Evolutionary conservation across 805 yeast genomes (phyloP), one percentile per base, ranked within the genome.

Genomic region (Teunomyces pallodes): DNA sequence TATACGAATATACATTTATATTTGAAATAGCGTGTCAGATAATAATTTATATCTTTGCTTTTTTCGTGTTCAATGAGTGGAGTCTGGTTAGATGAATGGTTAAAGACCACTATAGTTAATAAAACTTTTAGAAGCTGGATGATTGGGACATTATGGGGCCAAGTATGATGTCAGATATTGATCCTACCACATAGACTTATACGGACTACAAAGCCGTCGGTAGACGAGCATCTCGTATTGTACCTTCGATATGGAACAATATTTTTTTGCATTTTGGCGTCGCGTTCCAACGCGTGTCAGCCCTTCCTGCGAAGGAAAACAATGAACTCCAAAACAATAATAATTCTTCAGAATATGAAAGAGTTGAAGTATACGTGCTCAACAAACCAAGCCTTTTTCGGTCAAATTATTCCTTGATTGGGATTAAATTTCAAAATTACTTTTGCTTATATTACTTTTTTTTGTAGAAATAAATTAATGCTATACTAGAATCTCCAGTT

Each of bases 401-500:
- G 16, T 5, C 17, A 32, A n/a, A 32, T 32, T 12, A 8, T 14
- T 13, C 14, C 35, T 17, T 13, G 10, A 32, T 32, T 32, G 1
- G 35, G 17, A 32, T n/a, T 13, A 13, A 32, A 8, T 8, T 32
- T 32, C 9, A 14, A 9, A 4, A 0, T 32, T 32, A 14, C 8
- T 32, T 32, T 24, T 26, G 14, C 29, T 26, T 38, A 38, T 38
- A 38, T 26, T 38, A 38, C 41, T 2, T 38, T 3, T 20, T 13
- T 13, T 20, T 20, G 3, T 36, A 38, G 16, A 26, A 16, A 26
- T 29, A n/a, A n/a, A 17, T 20, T 3, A 20, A 20, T 20, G 24
- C 9, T 30, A 30, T 10, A 26, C 32, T 67, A 91, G 62, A 91
- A 91, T 55, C 81, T 77, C 98, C 98, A 91, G 58, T 88, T 70